Evolutionary conservation across 2,329 filamentous ascomycete genomes (phyloP), one percentile per base, ranked within the genome.

Genomic region (Scedosporium minutisporum): DNA sequence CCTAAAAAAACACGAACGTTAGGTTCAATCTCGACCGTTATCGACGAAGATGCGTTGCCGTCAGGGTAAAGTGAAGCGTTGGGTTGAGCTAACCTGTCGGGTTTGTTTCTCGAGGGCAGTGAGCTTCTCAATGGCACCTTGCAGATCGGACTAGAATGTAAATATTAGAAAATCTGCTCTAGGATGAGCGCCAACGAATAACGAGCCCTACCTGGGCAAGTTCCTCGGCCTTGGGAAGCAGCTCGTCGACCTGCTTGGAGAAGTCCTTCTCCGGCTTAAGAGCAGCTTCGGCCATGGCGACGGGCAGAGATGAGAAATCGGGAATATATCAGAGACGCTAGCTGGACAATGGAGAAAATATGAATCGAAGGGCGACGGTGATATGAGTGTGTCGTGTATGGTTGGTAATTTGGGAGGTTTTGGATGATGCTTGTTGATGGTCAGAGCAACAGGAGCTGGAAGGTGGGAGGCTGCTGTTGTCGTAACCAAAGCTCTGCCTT

Each of bases 221-320:
- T 79, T 89, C 83, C 82, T 97, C 87, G 64, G 92, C 91, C 78
- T 97, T 92, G 59, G 91, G 90, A 69, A 99, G 87, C 77, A 91
- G 86, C 78, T 89, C 86, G 82, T 97, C 93, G 72, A 91, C 91
- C 78, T 97, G 93, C 80, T 96, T 96, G 73, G 90, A 89, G 85
- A 90, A 97, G 87, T 99, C 95, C 88, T 96, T 97, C 82, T 99
- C 95, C 72, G 93, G 91, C 85, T 96, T 96, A 76, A 95, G 78
- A 72, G 83, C 78, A 77, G 86, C 86, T 78, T 92, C 90, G 71
- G 92, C 89, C 92, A 96, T 96, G 25, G 48, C 33, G 60, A 57
- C 46, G 29, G 48, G 23, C 41, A 9, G 16, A 10, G 6, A 6
- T n/a, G 55, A n/a, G 27, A 16, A 23, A 25, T 18, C 3, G 25